phyloP scores from a whole-genome alignment of 306 rosid species.

The Vicia sativa region DNA sequence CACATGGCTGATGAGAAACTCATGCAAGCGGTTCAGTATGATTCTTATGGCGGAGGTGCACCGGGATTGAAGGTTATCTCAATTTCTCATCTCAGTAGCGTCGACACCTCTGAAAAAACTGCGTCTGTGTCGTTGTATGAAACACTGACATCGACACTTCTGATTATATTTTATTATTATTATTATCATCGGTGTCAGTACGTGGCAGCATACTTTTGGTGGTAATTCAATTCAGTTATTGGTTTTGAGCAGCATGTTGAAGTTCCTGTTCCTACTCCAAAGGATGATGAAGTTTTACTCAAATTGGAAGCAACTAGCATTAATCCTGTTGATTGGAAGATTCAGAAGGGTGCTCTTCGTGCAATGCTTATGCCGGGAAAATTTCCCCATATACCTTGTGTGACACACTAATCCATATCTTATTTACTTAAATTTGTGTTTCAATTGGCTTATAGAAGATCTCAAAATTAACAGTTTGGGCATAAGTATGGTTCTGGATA shows the following conservation, averaged over 20 bases:
- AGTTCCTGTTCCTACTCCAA: slow-evolving; percentile 67
- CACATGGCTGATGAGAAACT: slow-evolving; percentile 14
- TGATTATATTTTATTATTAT: too few relatives aligned
- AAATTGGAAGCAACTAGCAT: slow-evolving; percentile 66
- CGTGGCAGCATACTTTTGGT: too few relatives aligned
- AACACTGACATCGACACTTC: too few relatives aligned
- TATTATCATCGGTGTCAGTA: too few relatives aligned
- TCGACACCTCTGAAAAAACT: too few relatives aligned
- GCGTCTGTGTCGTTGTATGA: too few relatives aligned
- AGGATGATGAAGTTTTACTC: slow-evolving; percentile 53
- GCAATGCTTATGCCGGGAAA: slow-evolving; percentile 48
- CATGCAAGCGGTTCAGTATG: slow-evolving; percentile 41
- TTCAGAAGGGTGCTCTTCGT: slow-evolving; percentile 59
- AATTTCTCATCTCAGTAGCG: neutral
- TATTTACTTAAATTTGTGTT: neutral
- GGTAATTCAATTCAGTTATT: slow-evolving; percentile 1
- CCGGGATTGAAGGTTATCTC: slow-evolving; percentile 43
- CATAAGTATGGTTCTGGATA: too few relatives aligned
- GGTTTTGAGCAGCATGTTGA: slow-evolving; percentile 59
- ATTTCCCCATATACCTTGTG: slow-evolving; percentile 72
- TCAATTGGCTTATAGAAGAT: neutral
- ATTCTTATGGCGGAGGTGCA: slow-evolving; percentile 47
- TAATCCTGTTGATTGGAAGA: slow-evolving; percentile 77
- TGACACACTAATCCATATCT: neutral
- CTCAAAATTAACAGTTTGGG: too few relatives aligned